Evolutionary conservation across 2,329 filamentous ascomycete species (phyloP).

Genomic region (Aspergillus ochraceoroseus): DNA sequence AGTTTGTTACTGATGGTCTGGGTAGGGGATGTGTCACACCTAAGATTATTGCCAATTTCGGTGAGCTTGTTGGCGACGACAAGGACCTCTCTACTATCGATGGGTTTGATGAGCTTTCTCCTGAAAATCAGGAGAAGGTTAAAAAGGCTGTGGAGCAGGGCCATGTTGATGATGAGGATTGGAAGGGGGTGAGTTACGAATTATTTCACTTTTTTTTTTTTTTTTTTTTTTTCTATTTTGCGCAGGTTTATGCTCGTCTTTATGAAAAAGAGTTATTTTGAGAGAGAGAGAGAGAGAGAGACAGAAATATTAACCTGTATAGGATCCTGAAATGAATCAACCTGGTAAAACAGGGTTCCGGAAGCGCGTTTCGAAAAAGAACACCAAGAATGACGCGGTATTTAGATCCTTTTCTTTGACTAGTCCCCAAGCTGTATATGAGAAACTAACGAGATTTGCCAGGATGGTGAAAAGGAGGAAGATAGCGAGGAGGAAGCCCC

Average conservation of each 20-base stretch:
- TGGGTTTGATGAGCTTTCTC: conserved; percentile 71
- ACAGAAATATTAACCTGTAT: conserved; percentile 12
- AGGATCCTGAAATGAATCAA: conserved; percentile 72
- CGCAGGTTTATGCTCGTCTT: background rate
- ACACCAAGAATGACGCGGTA: conserved; percentile 20
- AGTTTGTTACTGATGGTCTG: too few species aligned
- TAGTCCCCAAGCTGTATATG: background rate
- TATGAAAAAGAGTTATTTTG: too few species aligned
- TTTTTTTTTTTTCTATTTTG: background rate
- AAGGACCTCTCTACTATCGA: conserved; percentile 66
- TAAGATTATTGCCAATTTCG: conserved; percentile 61
- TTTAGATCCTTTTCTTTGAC: conserved; percentile 6
- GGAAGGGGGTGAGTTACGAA: conserved; percentile 68
- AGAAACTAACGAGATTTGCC: conserved; percentile 6
- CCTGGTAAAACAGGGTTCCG: conserved; percentile 64
- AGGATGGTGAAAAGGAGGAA: conserved; percentile 18
- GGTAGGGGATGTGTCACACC: conserved; percentile 79
- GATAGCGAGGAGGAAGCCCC: conserved; percentile 19
- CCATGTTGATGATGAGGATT: conserved; percentile 79
- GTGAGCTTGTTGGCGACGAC: conserved; percentile 46
- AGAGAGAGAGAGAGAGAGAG: too few species aligned
- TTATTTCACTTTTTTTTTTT: conserved; percentile 1
- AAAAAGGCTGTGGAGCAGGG: conserved; percentile 66
- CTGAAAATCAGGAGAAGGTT: conserved; percentile 68
- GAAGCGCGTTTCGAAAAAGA: conserved; percentile 32